Percentiles rank a stretch among this genome's conserved stretches.
Evolutionary conservation across 2,329 filamentous ascomycete species (phyloP).

Genomic region (Arachnopeziza araneosa): DNA sequence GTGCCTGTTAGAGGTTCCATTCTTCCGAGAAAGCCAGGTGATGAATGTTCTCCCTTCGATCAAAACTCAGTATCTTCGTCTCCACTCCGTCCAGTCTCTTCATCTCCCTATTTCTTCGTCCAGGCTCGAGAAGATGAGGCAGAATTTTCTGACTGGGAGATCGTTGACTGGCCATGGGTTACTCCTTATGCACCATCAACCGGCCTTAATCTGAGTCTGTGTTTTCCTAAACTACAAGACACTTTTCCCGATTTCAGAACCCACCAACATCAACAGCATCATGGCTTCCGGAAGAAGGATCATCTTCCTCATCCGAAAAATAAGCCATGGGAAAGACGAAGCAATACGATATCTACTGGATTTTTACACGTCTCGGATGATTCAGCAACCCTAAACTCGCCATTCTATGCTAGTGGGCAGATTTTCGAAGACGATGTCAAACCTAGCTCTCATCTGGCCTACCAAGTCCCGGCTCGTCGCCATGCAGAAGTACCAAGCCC

Average conservation of each 20-base stretch:
- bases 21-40: background rate
- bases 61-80: background rate
- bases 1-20: background rate
- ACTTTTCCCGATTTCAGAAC: background rate
- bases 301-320: background rate
- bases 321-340: background rate
- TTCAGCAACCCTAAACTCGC: background rate
- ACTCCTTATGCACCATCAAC: background rate
- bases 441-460: background rate
- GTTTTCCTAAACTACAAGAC: background rate
- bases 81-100: background rate
- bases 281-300: background rate
- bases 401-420: background rate
- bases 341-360: background rate
- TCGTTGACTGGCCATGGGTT: conserved; percentile 5
- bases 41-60: background rate
- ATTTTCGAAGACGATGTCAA: background rate
- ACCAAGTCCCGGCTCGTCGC: background rate
- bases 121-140: background rate
- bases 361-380: background rate
- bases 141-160: conserved; percentile 2
- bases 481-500: background rate
- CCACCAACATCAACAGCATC: background rate
- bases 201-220: background rate
- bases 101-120: background rate